A percentile compares a stretch with the other conserved stretches of the same genome.
Evolutionary conservation across 495 filamentous ascomycete genomes (phyloP).

Genomic region (Neurospora sp.): DNA sequence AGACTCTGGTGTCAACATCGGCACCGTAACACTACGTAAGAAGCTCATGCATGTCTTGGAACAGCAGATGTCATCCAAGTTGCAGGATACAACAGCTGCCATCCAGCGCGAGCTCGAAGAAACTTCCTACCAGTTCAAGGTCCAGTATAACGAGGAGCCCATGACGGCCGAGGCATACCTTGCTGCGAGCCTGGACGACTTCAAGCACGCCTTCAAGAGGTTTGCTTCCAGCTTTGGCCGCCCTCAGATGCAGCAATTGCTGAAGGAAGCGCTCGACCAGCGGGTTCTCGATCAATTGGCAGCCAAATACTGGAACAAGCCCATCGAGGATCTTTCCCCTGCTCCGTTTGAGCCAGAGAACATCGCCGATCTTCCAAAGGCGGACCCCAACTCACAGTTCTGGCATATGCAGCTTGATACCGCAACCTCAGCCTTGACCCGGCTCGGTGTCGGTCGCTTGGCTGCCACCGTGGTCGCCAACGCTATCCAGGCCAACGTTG

Average conservation of each 20-base stretch:
- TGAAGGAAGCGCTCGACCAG: conserved; percentile 91
- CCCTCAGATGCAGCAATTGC: conserved; percentile 73
- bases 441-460: conserved; percentile 83
- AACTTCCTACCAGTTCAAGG: conserved; percentile 97
- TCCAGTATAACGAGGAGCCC: conserved; percentile 96
- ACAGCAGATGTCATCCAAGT: conserved; percentile 87
- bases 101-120: conserved; percentile 95
- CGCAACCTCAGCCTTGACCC: conserved; percentile 79
- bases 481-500: conserved; percentile 77
- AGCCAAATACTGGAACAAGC: conserved; percentile 94
- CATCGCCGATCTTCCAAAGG: conserved; percentile 67
- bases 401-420: conserved; percentile 95
- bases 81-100: conserved; percentile 77
- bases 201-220: conserved; percentile 96
- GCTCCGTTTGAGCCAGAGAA: conserved; percentile 58
- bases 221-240: conserved; percentile 86
- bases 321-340: conserved; percentile 61
- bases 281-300: conserved; percentile 92
- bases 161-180: conserved; percentile 93
- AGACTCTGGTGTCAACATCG: conserved; percentile 60
- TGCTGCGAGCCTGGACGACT: conserved; percentile 85
- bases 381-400: conserved; percentile 70
- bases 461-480: conserved; percentile 84
- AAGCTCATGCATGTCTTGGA: conserved; percentile 96
- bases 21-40: conserved; percentile 77